phyloP scores from a whole-genome alignment of 148 eudicot species.

The Salicornia ramosissima region DNA sequence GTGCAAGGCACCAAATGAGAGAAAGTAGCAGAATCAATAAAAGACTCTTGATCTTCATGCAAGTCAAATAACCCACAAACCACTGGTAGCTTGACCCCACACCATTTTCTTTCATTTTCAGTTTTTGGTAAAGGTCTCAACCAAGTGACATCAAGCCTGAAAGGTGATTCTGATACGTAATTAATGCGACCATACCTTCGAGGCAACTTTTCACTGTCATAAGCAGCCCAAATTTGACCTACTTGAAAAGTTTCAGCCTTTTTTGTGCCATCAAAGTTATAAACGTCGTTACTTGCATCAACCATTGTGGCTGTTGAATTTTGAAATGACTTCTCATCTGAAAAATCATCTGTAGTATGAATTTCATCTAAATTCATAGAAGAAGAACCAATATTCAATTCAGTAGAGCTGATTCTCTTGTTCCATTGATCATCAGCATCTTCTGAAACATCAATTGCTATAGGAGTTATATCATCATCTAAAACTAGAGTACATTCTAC shows the following conservation, averaged over 20 bases:
- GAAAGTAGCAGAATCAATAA: slow-evolving; percentile 23
- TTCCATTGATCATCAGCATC: slow-evolving; percentile 3
- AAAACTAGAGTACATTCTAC: not conserved
- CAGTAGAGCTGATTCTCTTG: slow-evolving; percentile 3
- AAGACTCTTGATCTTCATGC: slow-evolving; percentile 24
- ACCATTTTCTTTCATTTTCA: slow-evolving; percentile 47
- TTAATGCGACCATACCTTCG: slow-evolving; percentile 44
- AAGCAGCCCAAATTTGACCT: slow-evolving; percentile 61
- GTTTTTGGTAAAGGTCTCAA: slow-evolving; percentile 45
- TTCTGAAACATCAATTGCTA: slow-evolving; percentile 21
- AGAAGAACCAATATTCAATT: slow-evolving; percentile 6
- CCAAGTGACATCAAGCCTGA: slow-evolving; percentile 37
- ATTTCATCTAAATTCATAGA: not conserved
- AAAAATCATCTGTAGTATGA: slow-evolving; percentile 7
- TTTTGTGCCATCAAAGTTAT: slow-evolving; percentile 30
- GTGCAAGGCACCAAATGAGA: slow-evolving; percentile 32
- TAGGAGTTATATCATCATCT: slow-evolving; percentile 1
- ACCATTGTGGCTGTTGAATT: not conserved
- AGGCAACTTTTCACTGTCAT: slow-evolving; percentile 32
- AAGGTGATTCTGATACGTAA: slow-evolving; percentile 22
- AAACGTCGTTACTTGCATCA: slow-evolving; percentile 22
- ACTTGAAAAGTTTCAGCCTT: slow-evolving; percentile 30
- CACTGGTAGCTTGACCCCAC: slow-evolving; percentile 49
- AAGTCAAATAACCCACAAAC: slow-evolving; percentile 52
- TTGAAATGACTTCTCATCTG: not conserved